Percentiles rank a stretch among this genome's conserved stretches.
These are phyloP conservation scores for Puccinia polysora DNA, from an alignment of 1,284 basidiomycete genomes.

Conservation along the genomic window DNA sequence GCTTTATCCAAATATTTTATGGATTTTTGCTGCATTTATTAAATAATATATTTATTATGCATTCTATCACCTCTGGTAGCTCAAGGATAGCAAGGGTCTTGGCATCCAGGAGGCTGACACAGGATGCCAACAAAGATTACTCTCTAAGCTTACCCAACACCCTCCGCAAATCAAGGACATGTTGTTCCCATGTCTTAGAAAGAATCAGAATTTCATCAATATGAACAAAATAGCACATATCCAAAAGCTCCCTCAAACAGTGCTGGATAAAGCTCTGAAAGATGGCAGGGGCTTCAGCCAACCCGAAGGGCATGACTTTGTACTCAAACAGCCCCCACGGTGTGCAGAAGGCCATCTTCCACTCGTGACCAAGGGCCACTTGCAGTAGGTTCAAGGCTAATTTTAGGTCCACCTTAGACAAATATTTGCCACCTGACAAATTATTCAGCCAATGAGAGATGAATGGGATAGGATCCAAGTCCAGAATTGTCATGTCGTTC, in stretches of 20 bases:
- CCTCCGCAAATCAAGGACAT: neutral
- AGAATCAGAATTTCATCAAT: neutral
- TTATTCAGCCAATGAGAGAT: neutral
- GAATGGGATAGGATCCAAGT: neutral
- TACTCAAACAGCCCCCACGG: constrained; percentile 55
- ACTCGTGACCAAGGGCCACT: constrained; percentile 50
- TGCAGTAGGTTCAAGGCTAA: constrained; percentile 51
- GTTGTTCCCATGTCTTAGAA: neutral
- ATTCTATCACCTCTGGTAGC: no score
- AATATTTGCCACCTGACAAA: neutral
- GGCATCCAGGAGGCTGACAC: no score
- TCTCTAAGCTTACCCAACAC: neutral
- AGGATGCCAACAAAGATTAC: no score
- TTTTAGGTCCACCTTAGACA: constrained; percentile 45
- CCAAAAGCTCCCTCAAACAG: no score
- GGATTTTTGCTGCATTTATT: no score
- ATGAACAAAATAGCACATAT: neutral
- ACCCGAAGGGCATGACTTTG: constrained; percentile 55
- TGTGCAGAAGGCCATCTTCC: constrained; percentile 54
- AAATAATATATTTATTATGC: no score
- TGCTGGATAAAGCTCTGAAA: no score
- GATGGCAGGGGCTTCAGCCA: constrained; percentile 54
- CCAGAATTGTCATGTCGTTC: neutral
- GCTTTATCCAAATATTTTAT: no score
- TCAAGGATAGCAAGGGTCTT: no score